Base-by-base conservation (phyloP, 139 green algal genomes). In the Cymbomonas tetramitiformis region DNA sequence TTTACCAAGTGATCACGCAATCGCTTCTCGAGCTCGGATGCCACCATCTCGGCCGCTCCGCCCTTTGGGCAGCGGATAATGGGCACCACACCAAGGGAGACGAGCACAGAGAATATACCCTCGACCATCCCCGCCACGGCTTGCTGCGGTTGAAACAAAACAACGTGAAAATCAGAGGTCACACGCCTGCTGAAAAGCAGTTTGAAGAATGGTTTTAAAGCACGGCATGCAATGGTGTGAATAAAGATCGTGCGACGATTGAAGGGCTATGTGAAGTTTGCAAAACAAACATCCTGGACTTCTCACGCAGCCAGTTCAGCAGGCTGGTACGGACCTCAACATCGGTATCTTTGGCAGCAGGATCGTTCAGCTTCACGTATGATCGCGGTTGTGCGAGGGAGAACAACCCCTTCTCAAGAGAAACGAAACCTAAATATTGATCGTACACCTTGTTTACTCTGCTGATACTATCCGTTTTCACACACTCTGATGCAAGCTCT, bases 341-440 rank as follows among this genome's bases (percentile, higher is more conserved):
- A 53, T 93, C 76, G 4, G 62, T 65, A 56, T 97, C 92, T 28
- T 70, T 59, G 0, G 82, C 83, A 9, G 65, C 53, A 0, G 90
- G 92, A 66, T 96, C 85, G 65, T 99, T 95, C 10, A 99, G 74
- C 38, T 83, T 54, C 25, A 92, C 58, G 54, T 96, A 99, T 19
- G 62, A 69, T 31, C 82, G 54, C 5, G 80, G 79, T 41, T 92
- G 64, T 1, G 64, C 76, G n/a, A 99, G 70, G 0, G 79, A 86
- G 66, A 99, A 99, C 3, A 96, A 52, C 0, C 58, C 69, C 0
- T 70, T 47, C 67, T 96, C 88, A 56, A 99, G 74, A 0, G 79
- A 72, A 1, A 94, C 64, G 53, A 97, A 99, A 0, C 78, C 67
- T 10, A 88, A 38, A 66, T 96, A 90, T 73, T 96, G 83, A 60